A percentile compares a stretch with the other conserved stretches of the same genome.
phyloP scores from a whole-genome alignment of 1,284 basidiomycete species.

The Calocybe gambosa region DNA sequence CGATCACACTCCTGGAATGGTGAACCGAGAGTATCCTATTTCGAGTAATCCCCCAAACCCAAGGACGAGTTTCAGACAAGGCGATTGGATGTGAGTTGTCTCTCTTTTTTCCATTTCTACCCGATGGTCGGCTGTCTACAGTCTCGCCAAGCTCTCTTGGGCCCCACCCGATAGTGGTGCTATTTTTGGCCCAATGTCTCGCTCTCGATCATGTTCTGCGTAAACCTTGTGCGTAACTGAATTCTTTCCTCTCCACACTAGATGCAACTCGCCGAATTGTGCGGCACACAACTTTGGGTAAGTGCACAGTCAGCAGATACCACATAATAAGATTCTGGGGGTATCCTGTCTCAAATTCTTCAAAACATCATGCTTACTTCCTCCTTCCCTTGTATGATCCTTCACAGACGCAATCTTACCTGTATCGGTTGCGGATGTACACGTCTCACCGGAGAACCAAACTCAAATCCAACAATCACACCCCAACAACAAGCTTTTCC shows the following conservation, averaged over 20 bases:
- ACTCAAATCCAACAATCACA: constrained; percentile 19
- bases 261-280: constrained; percentile 55
- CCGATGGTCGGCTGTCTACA: constrained; percentile 3
- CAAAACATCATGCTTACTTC: constrained; percentile 34
- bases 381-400: constrained; percentile 38
- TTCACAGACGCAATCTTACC: constrained; percentile 60
- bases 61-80: constrained; percentile 61
- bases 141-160: background rate
- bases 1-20: constrained; percentile 17
- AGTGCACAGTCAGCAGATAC: constrained; percentile 26
- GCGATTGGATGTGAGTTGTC: constrained; percentile 72
- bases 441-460: constrained; percentile 33
- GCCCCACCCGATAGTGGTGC: constrained; percentile 11
- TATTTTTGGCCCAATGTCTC: constrained; percentile 19
- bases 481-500: constrained; percentile 25
- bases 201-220: constrained; percentile 16
- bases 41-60: constrained; percentile 74
- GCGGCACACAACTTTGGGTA: constrained; percentile 73
- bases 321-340: no score
- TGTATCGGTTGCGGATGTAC: constrained; percentile 71
- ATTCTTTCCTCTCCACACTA: constrained; percentile 27
- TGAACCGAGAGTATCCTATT: constrained; percentile 41
- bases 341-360: constrained; percentile 12
- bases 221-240: constrained; percentile 11
- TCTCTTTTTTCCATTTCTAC: constrained; percentile 12